Evolutionary conservation across 345 rosid genomes (phyloP).

Genomic region (Sonneratia alba): DNA sequence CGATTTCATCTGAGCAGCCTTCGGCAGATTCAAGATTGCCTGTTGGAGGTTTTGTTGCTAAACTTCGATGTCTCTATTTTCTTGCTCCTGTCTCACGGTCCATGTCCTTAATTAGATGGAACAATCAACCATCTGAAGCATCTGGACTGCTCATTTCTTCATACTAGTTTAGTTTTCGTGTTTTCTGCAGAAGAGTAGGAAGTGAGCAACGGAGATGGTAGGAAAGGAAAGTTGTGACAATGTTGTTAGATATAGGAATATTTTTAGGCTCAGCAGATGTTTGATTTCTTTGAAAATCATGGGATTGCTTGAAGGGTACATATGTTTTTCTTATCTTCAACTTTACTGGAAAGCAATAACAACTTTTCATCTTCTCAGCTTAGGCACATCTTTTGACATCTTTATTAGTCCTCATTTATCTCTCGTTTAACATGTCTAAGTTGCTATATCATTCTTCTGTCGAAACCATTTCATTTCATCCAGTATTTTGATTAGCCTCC

Average conservation of each 20-base stretch:
- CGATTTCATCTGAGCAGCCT: slow-evolving; percentile 44
- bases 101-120: not conserved
- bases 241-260: not conserved
- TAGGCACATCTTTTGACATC: not conserved
- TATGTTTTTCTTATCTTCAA: not conserved
- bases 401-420: not conserved
- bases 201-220: not conserved
- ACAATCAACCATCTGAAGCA: not conserved
- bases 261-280: not conserved
- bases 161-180: too few species aligned
- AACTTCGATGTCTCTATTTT: not conserved
- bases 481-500: not conserved
- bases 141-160: not conserved
- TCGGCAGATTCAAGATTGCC: slow-evolving; percentile 38
- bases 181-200: too few species aligned
- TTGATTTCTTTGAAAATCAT: not conserved
- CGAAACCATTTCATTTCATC: not conserved
- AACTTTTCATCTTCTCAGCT: not conserved
- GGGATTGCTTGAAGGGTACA: not conserved
- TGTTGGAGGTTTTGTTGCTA: slow-evolving; percentile 39
- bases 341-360: not conserved
- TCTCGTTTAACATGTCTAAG: not conserved
- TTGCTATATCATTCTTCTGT: not conserved
- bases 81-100: not conserved
- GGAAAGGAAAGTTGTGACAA: not conserved